Conservation (phyloP, 306 rosid species). For the Astragalus membranaceus region DNA sequence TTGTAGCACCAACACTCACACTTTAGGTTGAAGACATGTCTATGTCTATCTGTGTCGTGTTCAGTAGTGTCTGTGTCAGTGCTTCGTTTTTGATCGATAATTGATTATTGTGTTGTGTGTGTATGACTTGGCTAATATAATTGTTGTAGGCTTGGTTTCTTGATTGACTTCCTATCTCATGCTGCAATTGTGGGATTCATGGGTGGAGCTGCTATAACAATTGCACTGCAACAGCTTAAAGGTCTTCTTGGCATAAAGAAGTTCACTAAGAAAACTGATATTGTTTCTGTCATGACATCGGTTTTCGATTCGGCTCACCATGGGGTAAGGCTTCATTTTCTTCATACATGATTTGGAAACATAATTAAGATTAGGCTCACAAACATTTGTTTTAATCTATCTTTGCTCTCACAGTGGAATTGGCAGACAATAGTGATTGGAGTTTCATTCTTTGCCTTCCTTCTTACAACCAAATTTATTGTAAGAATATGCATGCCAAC, state of each 20-base stretch:
- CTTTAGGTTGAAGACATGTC: too few species aligned
- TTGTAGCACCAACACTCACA: too few species aligned
- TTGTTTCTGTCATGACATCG: conserved; percentile 62
- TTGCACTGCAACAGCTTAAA: conserved; percentile 82
- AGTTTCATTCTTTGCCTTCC: conserved; percentile 51
- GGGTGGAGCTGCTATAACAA: conserved; percentile 88
- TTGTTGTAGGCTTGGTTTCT: conserved; percentile 77
- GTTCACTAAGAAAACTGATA: conserved; percentile 74
- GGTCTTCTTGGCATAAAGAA: conserved; percentile 60
- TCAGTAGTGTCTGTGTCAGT: too few species aligned
- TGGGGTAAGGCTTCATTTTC: conserved; percentile 48
- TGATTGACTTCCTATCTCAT: conserved; percentile 80
- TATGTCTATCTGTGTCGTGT: too few species aligned
- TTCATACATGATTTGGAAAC: background rate
- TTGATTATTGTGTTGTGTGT: background rate
- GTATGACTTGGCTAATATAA: too few species aligned
- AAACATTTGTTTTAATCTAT: background rate
- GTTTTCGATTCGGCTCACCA: conserved; percentile 47
- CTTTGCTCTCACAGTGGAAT: conserved; percentile 70
- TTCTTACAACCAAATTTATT: conserved; percentile 53
- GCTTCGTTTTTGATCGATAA: background rate
- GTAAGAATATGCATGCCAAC: conserved; percentile 33
- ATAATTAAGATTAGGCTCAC: background rate
- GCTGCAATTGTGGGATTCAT: conserved; percentile 93
- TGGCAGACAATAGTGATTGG: conserved; percentile 76